A percentile compares a stretch with the other conserved stretches of the same genome.
Conservation (phyloP, 2,329 filamentous ascomycete species). For the Phialophora chinensis region DNA sequence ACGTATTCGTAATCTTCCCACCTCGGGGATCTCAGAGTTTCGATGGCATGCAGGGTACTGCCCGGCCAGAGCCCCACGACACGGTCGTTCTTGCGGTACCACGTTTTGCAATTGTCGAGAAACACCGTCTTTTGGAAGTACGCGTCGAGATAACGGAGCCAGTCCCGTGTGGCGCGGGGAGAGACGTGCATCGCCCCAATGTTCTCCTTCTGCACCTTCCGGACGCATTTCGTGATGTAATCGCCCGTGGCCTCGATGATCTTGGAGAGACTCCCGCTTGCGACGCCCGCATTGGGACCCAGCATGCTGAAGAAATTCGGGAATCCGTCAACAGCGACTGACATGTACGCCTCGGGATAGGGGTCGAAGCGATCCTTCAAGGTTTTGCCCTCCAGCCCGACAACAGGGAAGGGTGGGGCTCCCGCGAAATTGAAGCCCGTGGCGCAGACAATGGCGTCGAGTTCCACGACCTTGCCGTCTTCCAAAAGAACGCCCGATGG, state of each 20-base stretch:
- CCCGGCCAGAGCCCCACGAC: constrained; percentile 58
- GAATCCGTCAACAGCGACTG: constrained; percentile 42
- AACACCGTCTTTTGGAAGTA: constrained; percentile 30
- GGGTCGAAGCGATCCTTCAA: constrained; percentile 43
- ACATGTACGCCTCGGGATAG: constrained; percentile 45
- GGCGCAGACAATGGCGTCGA: constrained; percentile 47
- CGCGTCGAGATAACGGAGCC: not conserved
- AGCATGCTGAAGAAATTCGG: constrained; percentile 45
- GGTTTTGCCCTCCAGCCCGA: constrained; percentile 41
- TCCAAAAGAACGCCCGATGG: constrained; percentile 41
- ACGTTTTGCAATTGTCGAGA: constrained; percentile 18
- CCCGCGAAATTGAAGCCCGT: constrained; percentile 47
- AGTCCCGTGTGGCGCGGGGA: constrained; percentile 6
- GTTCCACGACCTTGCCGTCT: constrained; percentile 42
- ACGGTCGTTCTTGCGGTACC: constrained; percentile 45
- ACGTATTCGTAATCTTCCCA: constrained; percentile 53
- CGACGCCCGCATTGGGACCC: constrained; percentile 41
- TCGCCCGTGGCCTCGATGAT: constrained; percentile 26
- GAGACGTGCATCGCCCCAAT: constrained; percentile 48
- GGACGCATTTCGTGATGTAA: constrained; percentile 29
- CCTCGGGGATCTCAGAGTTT: constrained; percentile 48
- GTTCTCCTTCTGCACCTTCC: constrained; percentile 29
- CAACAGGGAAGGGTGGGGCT: constrained; percentile 44
- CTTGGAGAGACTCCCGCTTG: constrained; percentile 16
- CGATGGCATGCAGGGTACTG: constrained; percentile 55